phyloP scores from a whole-genome alignment of 2,329 filamentous ascomycete genomes.

The Colletotrichum ledebouriae region DNA sequence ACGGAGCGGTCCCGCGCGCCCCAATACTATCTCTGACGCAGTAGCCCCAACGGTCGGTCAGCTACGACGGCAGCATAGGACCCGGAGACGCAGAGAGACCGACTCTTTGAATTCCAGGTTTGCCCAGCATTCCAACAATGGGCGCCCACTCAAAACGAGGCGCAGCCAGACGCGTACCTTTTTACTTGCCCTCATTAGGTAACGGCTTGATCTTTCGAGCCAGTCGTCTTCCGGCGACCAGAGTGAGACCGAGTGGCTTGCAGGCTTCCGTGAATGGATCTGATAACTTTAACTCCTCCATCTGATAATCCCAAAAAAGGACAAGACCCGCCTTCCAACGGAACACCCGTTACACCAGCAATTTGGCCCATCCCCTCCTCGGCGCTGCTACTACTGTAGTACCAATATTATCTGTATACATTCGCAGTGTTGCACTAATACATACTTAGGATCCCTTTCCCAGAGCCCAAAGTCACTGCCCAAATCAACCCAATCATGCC shows the following conservation, averaged over 20 bases:
- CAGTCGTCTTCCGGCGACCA: slow-evolving; percentile 26
- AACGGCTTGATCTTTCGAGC: slow-evolving; percentile 16
- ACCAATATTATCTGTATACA: slow-evolving; percentile 3
- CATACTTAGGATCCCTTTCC: slow-evolving; percentile 21
- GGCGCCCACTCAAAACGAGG: slow-evolving; percentile 28
- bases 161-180: slow-evolving; percentile 27
- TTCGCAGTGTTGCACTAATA: slow-evolving; percentile 18
- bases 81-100: slow-evolving; percentile 15
- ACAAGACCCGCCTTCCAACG: not conserved
- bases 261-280: slow-evolving; percentile 38
- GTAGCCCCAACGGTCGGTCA: slow-evolving; percentile 29
- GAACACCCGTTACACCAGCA: slow-evolving; percentile 1
- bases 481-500: slow-evolving; percentile 34
- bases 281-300: slow-evolving; percentile 45
- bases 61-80: slow-evolving; percentile 25
- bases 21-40: slow-evolving; percentile 9
- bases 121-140: not conserved
- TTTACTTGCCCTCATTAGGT: slow-evolving; percentile 22
- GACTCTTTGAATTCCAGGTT: not conserved
- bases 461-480: slow-evolving; percentile 14
- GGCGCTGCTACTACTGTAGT: not conserved
- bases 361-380: slow-evolving; percentile 4
- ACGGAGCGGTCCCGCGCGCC: slow-evolving; percentile 16
- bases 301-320: slow-evolving; percentile 35
- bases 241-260: slow-evolving; percentile 32